A percentile compares a stretch with the other conserved stretches of the same genome.
phyloP scores from a whole-genome alignment of 2,329 filamentous ascomycete genomes.

The Diaporthe sp. region DNA sequence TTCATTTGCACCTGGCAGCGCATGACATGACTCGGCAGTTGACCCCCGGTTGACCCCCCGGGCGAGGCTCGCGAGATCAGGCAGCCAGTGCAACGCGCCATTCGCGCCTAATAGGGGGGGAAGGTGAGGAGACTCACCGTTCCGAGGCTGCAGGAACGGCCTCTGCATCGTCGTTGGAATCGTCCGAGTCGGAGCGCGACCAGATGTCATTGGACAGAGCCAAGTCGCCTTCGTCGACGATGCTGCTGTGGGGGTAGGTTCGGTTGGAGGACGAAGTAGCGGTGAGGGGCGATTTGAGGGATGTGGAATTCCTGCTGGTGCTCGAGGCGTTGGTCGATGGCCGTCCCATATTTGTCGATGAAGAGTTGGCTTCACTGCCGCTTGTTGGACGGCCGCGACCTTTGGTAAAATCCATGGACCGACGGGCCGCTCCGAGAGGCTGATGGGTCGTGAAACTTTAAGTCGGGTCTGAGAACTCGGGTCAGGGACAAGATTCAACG shows the following conservation, averaged over 20 bases:
- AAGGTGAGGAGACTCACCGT: constrained; percentile 16
- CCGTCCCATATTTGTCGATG: constrained; percentile 21
- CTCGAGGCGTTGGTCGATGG: constrained; percentile 26
- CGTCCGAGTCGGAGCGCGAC: constrained; percentile 43
- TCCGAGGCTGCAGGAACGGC: not conserved
- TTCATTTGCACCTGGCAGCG: not conserved
- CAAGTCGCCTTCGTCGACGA: constrained; percentile 23
- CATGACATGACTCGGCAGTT: constrained; percentile 21
- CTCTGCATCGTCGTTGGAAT: constrained; percentile 38
- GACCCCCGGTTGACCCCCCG: not conserved
- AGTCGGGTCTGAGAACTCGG: constrained; percentile 6
- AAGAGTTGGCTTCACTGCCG: constrained; percentile 11
- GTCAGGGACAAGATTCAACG: not conserved
- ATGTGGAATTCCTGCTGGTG: constrained; percentile 29
- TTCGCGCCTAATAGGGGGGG: constrained; percentile 21
- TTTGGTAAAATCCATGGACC: constrained; percentile 23
- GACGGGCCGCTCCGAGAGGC: constrained; percentile 26
- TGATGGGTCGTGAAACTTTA: constrained; percentile 14
- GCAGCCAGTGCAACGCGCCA: constrained; percentile 9
- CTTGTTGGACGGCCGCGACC: constrained; percentile 26
- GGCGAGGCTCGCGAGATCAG: constrained; percentile 4
- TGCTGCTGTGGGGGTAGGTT: constrained; percentile 34
- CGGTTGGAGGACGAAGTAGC: constrained; percentile 40
- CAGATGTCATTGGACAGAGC: constrained; percentile 40
- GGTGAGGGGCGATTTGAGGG: constrained; percentile 35